Base-by-base conservation (phyloP, 139 green algal genomes). In the Dunaliella sp. region DNA sequence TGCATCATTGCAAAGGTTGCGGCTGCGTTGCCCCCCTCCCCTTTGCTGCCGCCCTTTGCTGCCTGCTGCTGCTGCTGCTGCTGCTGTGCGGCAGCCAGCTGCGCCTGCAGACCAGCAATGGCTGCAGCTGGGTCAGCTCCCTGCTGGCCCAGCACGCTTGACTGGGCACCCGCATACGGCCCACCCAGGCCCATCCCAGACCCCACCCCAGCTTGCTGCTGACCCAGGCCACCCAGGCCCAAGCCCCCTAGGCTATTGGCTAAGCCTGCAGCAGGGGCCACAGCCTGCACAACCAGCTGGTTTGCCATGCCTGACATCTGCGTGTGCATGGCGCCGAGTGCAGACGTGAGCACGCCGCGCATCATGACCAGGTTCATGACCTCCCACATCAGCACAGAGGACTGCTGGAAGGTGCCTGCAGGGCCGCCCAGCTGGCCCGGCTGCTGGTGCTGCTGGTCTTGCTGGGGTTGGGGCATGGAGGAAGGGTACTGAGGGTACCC, bases 241-340 rank as follows among this genome's bases (percentile, higher is more conserved):
- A 78, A 33, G n/a, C 26, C 73, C 26, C 26, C 73, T 21, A 78
- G 28, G 30, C 73, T 7, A 78, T 78, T 78, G 7, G 30, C 26
- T 33, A 78, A 36, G 22, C 26, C 21, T 34, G 1, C 33, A 58
- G 78, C 78, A 72, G 78, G 78, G 21, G 2, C 81, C 35, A 84
- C 82, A 30, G 86, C 86, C 35, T 89, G 86, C 75, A 76, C 75
- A 75, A 84, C 86, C 84, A 90, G 25, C 87, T 90, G 87, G 7
- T 86, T 36, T n/a, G 87, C 87, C 87, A 90, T 90, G 38, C 77
- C 80, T 57, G 35, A 81, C 87, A 90, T 90, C 80, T 90, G 87
- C 24, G 59, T 86, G 33, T 83, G 74, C 87, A 90, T 90, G 1
- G 87, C 87, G 0, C 73, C 81, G 1, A 90, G 76, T 1, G 87